Evolutionary conservation across 2,329 filamentous ascomycete genomes (phyloP), one percentile per base, ranked within the genome.

Genomic region (Botrytis deweyae): DNA sequence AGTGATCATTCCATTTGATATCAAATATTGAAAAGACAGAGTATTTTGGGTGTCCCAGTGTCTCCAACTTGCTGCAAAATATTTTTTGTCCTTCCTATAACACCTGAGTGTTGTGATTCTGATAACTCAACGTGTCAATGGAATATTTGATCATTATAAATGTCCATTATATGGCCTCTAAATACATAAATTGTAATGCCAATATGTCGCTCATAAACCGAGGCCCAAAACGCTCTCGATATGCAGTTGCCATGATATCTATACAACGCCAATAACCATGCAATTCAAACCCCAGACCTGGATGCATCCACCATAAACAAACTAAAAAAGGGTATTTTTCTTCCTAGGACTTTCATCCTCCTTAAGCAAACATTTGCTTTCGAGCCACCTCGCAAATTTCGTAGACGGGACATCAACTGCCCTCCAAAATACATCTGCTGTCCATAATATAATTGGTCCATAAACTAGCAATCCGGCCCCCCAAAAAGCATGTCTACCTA

Each of bases 381-480:
- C 87, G 40, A 88, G 74, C 83, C 85, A 87, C 62, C 84, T 82
- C 4, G 86, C 84, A 76, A 88, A 84, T 68, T 83, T 84, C 12
- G 88, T 82, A 78, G 85, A 83, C 1, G 85, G 85, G 5, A 82
- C 80, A 79, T 91, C 89, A 9, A 91, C 83, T 1, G 81, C 81
- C 42, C 88, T 84, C 87, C 88, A 90, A 77, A 90, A 90, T 5
- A 91, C 73, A 79, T 91, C 89, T 1, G 87, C 86, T 8, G 84
- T 83, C 85, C 88, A 90, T 20, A 81, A 73, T n/a, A 79, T 77
- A 9, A 90, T 82, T 0, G 86, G 82, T 25, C 86, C 78, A n/a
- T 84, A 84, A 4, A 84, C 38, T 8, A 83, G 66, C 80, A 86
- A 83, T n/a, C 79, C 80, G 1, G 68, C 81, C 77, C 78, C 63